Percentiles rank a stretch among this genome's conserved stretches.
Conservation (phyloP, 495 filamentous ascomycete species). For the Jackrogersella minutella region DNA sequence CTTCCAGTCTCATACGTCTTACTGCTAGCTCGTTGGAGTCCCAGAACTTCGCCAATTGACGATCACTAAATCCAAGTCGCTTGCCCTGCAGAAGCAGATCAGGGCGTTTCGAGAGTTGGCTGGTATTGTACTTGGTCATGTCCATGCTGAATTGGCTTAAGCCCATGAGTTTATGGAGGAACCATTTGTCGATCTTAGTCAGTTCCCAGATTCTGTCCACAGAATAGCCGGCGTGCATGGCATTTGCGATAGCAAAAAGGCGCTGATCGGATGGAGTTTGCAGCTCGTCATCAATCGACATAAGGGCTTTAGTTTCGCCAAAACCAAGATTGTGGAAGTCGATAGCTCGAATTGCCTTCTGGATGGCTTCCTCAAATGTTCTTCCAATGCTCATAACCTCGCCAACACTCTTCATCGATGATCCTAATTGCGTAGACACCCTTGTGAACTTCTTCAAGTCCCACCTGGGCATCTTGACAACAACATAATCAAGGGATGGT, state of each 20-base stretch:
- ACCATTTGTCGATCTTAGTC: constrained; percentile 99
- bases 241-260: constrained; percentile 96
- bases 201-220: constrained; percentile 98
- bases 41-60: constrained; percentile 92
- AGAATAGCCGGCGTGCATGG: constrained; percentile 91
- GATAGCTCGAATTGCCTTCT: constrained; percentile 95
- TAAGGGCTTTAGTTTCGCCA: constrained; percentile 87
- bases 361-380: constrained; percentile 97
- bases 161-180: constrained; percentile 87
- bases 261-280: constrained; percentile 98
- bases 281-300: constrained; percentile 94
- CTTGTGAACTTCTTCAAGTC: constrained; percentile 98
- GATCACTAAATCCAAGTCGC: constrained; percentile 91
- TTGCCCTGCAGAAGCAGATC: constrained; percentile 81
- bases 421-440: constrained; percentile 92
- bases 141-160: constrained; percentile 85
- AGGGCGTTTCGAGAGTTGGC: constrained; percentile 62
- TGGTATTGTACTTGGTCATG: constrained; percentile 75
- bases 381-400: constrained; percentile 98
- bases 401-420: constrained; percentile 99
- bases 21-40: constrained; percentile 91
- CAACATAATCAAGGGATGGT: constrained; percentile 97
- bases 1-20: constrained; percentile 79
- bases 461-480: constrained; percentile 99
- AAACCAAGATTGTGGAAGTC: constrained; percentile 96